Base-by-base conservation (phyloP, 768 basidiomycete species). In the Suillus brevipes region DNA sequence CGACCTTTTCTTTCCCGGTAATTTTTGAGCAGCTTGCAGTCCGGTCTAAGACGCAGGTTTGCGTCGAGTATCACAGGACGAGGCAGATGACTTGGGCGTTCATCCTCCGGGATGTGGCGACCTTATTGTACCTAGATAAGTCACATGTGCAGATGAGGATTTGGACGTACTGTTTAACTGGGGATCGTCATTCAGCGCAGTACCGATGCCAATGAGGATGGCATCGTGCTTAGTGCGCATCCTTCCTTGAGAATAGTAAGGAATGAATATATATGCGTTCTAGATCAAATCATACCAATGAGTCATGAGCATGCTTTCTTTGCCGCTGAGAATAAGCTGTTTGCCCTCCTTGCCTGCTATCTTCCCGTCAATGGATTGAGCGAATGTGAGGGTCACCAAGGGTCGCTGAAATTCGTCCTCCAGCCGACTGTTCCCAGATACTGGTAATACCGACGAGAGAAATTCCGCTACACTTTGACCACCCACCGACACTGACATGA, bases 221-320 rank as follows among this genome's bases (percentile, higher is more conserved):
- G 85, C 95, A 71, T 97, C 94, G 77, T 99, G 97, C 84, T 94
- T 86, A 0, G 93, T 83, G 67, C 97, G 82, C 87, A 99, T 87
- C 89, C 95, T 97, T 68, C 59, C 57, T 66, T 57, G 23, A 28
- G 20, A 60, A 37, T 45, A 13, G 40, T 70, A 53, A 58, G 61
- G 60, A 50, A 20, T 42, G n/a, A 23, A 43, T n/a, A 37, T 50
- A 34, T 59, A 20, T 37, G 20, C 49, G 62, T 62, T 31, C 40
- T 28, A 38, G 25, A 64, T 12, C 20, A 31, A 28, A 55, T 68
- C 84, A 67, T 71, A 94, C 95, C 92, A 92, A 76, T 99, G 97
- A 13, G 97, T 99, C 90, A 99, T 94, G 49, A 85, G 68, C 89
- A 96, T 90, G 75, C 91, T 94, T 71, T 97, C 92, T 55, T 81